These are phyloP conservation scores for Plantago lanceolata DNA, from an alignment of 305 asterid species.

Conservation along the genomic window DNA sequence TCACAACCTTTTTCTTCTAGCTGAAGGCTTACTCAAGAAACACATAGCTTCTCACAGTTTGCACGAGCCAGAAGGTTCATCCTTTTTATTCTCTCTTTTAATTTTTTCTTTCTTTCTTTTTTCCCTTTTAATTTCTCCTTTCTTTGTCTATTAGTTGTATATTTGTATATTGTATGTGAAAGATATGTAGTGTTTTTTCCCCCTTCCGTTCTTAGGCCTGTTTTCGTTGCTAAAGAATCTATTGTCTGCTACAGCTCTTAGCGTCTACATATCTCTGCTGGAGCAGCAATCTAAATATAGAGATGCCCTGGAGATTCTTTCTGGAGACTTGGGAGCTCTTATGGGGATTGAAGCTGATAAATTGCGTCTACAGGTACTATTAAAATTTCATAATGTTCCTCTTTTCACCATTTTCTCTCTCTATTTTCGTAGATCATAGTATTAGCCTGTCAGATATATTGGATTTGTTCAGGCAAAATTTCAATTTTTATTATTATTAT, in stretches of 20 bases:
- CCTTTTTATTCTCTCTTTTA: slow-evolving; percentile 23
- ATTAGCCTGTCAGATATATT: slow-evolving; percentile 11
- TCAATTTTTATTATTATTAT: neutral
- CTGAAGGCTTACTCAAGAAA: slow-evolving; percentile 95
- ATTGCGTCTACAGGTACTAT: slow-evolving; percentile 83
- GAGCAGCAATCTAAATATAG: slow-evolving; percentile 80
- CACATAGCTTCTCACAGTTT: slow-evolving; percentile 86
- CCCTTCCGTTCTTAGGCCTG: slow-evolving; percentile 3
- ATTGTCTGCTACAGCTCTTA: slow-evolving; percentile 74
- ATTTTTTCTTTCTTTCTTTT: too few relatives aligned
- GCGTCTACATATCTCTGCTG: slow-evolving; percentile 71
- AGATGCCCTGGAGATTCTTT: slow-evolving; percentile 80
- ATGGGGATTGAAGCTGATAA: slow-evolving; percentile 92
- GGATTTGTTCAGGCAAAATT: neutral
- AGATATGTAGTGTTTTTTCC: slow-evolving; percentile 12
- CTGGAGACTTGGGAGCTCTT: slow-evolving; percentile 88
- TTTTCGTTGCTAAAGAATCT: slow-evolving; percentile 33
- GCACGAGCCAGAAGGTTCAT: slow-evolving; percentile 92
- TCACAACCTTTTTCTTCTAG: slow-evolving; percentile 69
- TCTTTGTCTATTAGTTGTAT: slow-evolving; percentile 12
- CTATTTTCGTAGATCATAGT: slow-evolving; percentile 1
- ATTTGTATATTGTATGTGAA: slow-evolving; percentile 24
- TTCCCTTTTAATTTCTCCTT: too few relatives aligned
- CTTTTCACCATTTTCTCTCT: neutral
- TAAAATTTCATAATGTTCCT: slow-evolving; percentile 6